Evolutionary conservation across 129 eudicot species (phyloP), one percentile per base, ranked within the genome.

Genomic region (Helianthus tuberosus): DNA sequence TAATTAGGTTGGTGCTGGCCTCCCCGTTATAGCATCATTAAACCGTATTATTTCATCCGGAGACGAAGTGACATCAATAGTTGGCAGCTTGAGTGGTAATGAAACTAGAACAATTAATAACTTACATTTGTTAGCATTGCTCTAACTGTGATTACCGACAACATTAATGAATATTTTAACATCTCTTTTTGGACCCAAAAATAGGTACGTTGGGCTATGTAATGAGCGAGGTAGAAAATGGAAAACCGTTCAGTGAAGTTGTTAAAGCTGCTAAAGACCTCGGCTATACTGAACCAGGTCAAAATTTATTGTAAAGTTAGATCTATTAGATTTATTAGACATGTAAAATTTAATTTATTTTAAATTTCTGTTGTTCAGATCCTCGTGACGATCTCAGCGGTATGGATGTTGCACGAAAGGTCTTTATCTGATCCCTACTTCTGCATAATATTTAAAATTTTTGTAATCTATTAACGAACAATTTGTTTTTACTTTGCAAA

Each of bases 301-400:
- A 74, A 38, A 61, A 52, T 77, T 32, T 53, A 27, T 74, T 39
- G 3, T 9, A 6, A 17, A 23, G 13, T 35, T 52, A 27, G 41
- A n/a, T 54, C 68, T 41, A 11, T 41, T 14, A 44, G 23, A 52
- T 53, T 68, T 52, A 27, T 5, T 44, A 60, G 8, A 48, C 2
- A 51, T 4, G 16, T 65, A 52, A 74, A 38, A 7, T 4, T 66
- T 32, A 43, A 57, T 66, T 72, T 55, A 69, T 14, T 20, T 43
- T 47, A 8, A 54, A 53, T n/a, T 51, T 79, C 36, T 66, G 3
- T 79, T 76, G 11, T 66, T 76, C 91, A 94, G 98, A 90, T 88
- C 98, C 98, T 73, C 97, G 98, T 53, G 98, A 94, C 74, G 98
- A 94, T 82, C 96, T 94, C 73, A 83, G 98, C 15, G 98, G 98